Percentiles rank a stretch among this genome's conserved stretches.
Conservation (phyloP, 306 rosid genomes). For the Prunus kanzakura region DNA sequence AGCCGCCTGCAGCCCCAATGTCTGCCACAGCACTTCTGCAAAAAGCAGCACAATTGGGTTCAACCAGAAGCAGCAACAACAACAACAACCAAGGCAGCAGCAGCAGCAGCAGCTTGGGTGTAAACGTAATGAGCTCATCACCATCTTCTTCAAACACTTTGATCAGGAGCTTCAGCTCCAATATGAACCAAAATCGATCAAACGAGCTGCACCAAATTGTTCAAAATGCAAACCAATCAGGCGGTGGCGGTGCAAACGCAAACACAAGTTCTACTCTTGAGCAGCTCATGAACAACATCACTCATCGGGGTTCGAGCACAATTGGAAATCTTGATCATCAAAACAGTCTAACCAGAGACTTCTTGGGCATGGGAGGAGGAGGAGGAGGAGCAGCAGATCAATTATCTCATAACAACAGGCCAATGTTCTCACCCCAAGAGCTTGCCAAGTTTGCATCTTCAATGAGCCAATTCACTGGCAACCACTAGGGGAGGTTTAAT, state of each 20-base stretch:
- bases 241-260: slow-evolving; percentile 16
- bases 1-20: slow-evolving; percentile 52
- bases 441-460: slow-evolving; percentile 57
- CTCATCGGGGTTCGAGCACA: neutral
- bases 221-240: slow-evolving; percentile 29
- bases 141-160: slow-evolving; percentile 43
- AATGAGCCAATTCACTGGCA: slow-evolving; percentile 57
- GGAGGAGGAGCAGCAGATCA: slow-evolving; percentile 22
- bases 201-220: slow-evolving; percentile 19
- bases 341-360: slow-evolving; percentile 70
- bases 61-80: slow-evolving; percentile 35
- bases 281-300: slow-evolving; percentile 5
- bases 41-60: slow-evolving; percentile 49
- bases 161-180: slow-evolving; percentile 18
- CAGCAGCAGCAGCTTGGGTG: slow-evolving; percentile 40
- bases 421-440: slow-evolving; percentile 48
- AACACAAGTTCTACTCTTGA: neutral
- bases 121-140: slow-evolving; percentile 36
- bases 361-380: slow-evolving; percentile 65
- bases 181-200: slow-evolving; percentile 15
- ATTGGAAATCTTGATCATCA: slow-evolving; percentile 19
- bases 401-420: slow-evolving; percentile 18
- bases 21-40: slow-evolving; percentile 51
- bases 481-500: slow-evolving; percentile 29
- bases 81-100: slow-evolving; percentile 23